These are phyloP conservation scores for Penicillium canariense DNA, from an alignment of 495 filamentous ascomycete genomes.

Conservation along the genomic window DNA sequence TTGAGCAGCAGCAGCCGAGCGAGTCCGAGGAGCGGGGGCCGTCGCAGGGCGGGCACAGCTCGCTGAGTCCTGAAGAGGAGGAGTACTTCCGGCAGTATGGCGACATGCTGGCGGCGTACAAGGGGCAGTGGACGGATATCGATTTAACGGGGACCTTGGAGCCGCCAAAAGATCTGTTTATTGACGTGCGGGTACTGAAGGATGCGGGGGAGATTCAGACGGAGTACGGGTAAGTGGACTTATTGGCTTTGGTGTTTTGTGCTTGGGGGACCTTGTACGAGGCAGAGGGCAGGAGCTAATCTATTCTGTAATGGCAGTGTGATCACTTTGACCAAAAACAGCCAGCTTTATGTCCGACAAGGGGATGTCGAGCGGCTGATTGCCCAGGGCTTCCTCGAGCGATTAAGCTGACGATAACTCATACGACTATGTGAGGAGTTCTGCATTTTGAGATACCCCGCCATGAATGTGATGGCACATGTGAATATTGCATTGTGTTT, in stretches of 20 bases:
- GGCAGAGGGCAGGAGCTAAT: not conserved
- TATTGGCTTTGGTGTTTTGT: not conserved
- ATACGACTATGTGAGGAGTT: conserved; percentile 5
- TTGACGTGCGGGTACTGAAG: conserved; percentile 94
- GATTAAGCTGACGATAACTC: conserved; percentile 62
- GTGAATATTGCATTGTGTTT: not conserved
- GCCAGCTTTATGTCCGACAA: conserved; percentile 94
- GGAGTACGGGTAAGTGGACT: conserved; percentile 81
- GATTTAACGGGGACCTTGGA: conserved; percentile 94
- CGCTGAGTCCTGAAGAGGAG: conserved; percentile 93
- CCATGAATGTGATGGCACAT: conserved; percentile 7
- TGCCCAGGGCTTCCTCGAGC: conserved; percentile 94
- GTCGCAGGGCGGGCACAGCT: conserved; percentile 59
- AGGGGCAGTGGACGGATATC: conserved; percentile 98
- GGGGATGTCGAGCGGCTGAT: conserved; percentile 96
- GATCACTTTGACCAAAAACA: conserved; percentile 96
- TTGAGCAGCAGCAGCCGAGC: conserved; percentile 55
- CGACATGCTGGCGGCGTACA: conserved; percentile 91
- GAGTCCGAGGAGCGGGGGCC: conserved; percentile 23
- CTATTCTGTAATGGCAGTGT: conserved; percentile 51
- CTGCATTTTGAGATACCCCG: conserved; percentile 20
- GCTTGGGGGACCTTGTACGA: conserved; percentile 1
- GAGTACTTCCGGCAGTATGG: conserved; percentile 91
- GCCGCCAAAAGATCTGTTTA: conserved; percentile 92
- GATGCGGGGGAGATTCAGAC: conserved; percentile 99